A percentile compares a stretch with the other conserved stretches of the same genome.
Evolutionary conservation across 2,329 filamentous ascomycete genomes (phyloP).

Genomic region (Pezicula neosporulosa): DNA sequence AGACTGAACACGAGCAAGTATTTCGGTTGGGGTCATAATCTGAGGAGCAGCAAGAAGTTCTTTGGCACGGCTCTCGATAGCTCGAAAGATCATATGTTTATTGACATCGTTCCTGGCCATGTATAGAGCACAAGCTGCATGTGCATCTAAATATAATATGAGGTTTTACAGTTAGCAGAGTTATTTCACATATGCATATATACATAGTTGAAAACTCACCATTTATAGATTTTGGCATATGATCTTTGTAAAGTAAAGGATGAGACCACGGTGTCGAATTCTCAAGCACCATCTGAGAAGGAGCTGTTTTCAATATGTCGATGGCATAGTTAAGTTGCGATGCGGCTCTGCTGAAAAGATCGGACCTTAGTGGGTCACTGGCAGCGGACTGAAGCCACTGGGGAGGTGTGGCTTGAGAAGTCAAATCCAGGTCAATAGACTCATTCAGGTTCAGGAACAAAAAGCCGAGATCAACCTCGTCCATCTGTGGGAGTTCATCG

Average conservation of each 20-base stretch:
- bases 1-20: constrained; percentile 42
- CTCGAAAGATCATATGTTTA: constrained; percentile 42
- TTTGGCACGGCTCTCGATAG: constrained; percentile 40
- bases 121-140: constrained; percentile 50
- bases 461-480: too few species aligned
- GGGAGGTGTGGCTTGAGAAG: too few species aligned
- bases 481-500: too few species aligned
- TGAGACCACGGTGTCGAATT: background rate
- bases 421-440: too few species aligned
- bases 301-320: background rate
- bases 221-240: constrained; percentile 20
- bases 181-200: background rate
- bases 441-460: too few species aligned
- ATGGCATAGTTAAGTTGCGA: background rate
- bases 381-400: too few species aligned
- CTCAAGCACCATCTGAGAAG: background rate
- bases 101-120: constrained; percentile 46
- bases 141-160: constrained; percentile 41
- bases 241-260: background rate
- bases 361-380: background rate
- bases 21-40: constrained; percentile 25
- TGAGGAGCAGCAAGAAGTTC: constrained; percentile 37
- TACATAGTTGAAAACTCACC: background rate
- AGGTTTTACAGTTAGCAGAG: background rate
- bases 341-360: background rate